Percentiles rank a stretch among this genome's conserved stretches.
Evolutionary conservation across 2,329 filamentous ascomycete genomes (phyloP).

Genomic region (Penicillium sumatraense): DNA sequence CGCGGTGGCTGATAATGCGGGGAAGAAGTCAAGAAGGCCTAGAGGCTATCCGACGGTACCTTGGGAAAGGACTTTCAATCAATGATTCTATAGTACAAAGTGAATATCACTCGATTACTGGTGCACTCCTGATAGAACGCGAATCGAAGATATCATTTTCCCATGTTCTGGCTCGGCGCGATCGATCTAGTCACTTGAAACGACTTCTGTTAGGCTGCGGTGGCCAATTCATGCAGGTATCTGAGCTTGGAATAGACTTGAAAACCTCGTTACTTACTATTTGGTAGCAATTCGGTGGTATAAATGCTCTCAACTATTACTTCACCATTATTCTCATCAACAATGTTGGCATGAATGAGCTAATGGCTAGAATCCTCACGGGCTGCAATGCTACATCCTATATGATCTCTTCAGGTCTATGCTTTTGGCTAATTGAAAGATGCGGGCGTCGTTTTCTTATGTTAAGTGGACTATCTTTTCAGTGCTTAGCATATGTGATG

Average conservation of each 20-base stretch:
- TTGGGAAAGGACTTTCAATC: neutral
- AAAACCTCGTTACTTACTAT: neutral
- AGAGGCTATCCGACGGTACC: neutral
- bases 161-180: neutral
- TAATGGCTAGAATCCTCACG: neutral
- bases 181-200: neutral
- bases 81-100: neutral
- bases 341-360: neutral
- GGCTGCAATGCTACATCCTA: slow-evolving; percentile 17
- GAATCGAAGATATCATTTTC: neutral
- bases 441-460: slow-evolving; percentile 27
- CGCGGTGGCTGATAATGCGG: neutral
- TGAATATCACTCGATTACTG: neutral
- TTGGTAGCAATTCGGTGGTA: neutral
- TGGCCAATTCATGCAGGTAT: neutral
- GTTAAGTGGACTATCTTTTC: slow-evolving; percentile 22
- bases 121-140: neutral
- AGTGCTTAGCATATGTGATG: slow-evolving; percentile 27
- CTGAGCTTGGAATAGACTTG: neutral
- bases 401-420: slow-evolving; percentile 23
- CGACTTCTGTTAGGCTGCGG: neutral
- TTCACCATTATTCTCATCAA: neutral
- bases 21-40: neutral
- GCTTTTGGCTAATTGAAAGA: slow-evolving; percentile 31
- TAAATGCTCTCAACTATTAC: neutral